These are phyloP conservation scores for Lecanicillium sp. DNA, from an alignment of 2,329 filamentous ascomycete species.

Conservation along the genomic window DNA sequence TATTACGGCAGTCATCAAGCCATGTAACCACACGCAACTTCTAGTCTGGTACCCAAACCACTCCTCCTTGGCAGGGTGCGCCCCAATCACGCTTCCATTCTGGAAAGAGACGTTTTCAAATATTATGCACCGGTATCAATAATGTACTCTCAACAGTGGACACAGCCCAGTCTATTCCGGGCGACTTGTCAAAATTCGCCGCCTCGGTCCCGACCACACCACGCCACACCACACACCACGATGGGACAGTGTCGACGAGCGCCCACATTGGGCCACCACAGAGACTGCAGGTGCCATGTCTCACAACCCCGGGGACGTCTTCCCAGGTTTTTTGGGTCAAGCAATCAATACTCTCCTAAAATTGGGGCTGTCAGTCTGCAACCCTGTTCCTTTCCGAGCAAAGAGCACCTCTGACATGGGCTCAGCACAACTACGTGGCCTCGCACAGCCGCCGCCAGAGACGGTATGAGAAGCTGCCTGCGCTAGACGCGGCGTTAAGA, in stretches of 20 bases:
- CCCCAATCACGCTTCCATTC: slow-evolving; percentile 1
- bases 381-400: background rate
- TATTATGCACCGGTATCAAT: background rate
- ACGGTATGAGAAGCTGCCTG: background rate
- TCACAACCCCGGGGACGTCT: background rate
- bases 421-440: background rate
- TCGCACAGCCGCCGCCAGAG: background rate
- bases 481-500: slow-evolving; percentile 9
- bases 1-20: background rate
- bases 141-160: background rate
- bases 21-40: slow-evolving; percentile 9
- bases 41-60: background rate
- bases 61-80: background rate
- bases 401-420: background rate
- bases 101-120: background rate
- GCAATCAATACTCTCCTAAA: background rate
- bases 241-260: background rate
- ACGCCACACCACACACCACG: background rate
- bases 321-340: too few relatives aligned
- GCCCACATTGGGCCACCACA: background rate
- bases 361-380: background rate
- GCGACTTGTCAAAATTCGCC: background rate
- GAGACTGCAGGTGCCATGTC: slow-evolving; percentile 8
- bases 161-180: too few relatives aligned
- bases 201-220: background rate